Base-by-base conservation (phyloP, 1,139 yeast genomes). In the Suhomyces bribrorum region DNA sequence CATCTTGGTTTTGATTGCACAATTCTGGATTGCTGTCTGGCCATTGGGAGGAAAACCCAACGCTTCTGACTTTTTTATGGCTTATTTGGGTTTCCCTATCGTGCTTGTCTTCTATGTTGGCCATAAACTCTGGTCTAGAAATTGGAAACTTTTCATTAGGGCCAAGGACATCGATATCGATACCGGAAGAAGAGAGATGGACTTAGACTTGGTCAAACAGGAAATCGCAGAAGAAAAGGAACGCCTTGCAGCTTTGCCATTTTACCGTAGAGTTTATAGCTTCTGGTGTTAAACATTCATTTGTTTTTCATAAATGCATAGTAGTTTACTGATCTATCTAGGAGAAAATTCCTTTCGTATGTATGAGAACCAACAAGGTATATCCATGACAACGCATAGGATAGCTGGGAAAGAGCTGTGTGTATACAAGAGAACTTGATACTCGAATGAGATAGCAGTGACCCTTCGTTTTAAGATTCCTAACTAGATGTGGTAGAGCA, bases 251-350 rank as follows among this genome's bases (percentile, higher is more conserved):
- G 52, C 55, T 52, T 52, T 65, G 41, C 59, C 69, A 25, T 44
- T 66, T 53, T 59, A 52, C 49, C 45, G 46, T 44, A 66, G 73
- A 48, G 36, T 56, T 11, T 64, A 55, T 49, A 54, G 59, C 37
- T 73, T 73, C 61, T 74, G 79, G 77, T 78, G 83, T 52, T 78
- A 53, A n/a, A n/a, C n/a, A n/a, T n/a, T n/a, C n/a, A n/a, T n/a
- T n/a, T n/a, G 26, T 24, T n/a, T n/a, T n/a, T n/a, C n/a, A n/a
- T n/a, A n/a, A n/a, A n/a, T n/a, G n/a, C n/a, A n/a, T n/a, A n/a
- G n/a, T n/a, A n/a, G n/a, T n/a, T n/a, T n/a, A n/a, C n/a, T n/a
- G n/a, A n/a, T n/a, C n/a, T n/a, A n/a, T n/a, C n/a, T n/a, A n/a
- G n/a, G n/a, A n/a, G n/a, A n/a, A n/a, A n/a, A n/a, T n/a, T n/a